These are phyloP conservation scores for Cutaneotrichosporon cavernicola DNA, from an alignment of 1,284 basidiomycete species.

Conservation along the genomic window DNA sequence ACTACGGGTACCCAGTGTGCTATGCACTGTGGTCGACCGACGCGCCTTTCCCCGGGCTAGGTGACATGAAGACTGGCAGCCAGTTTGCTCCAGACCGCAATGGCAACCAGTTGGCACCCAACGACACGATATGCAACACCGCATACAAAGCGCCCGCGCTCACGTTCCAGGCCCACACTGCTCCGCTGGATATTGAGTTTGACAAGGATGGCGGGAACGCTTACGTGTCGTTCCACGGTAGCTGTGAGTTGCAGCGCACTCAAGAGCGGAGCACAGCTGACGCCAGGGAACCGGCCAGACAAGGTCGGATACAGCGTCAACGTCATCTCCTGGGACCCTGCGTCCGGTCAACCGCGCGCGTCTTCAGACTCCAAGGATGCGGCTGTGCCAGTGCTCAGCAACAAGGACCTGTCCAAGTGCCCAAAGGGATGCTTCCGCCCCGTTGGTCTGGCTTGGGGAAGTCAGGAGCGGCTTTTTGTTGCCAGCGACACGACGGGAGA, in stretches of 20 bases:
- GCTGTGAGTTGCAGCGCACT: conserved; percentile 14
- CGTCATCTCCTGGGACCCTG: conserved; percentile 6
- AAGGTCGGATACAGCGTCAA: conserved; percentile 17
- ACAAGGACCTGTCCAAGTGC: conserved; percentile 14
- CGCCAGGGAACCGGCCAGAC: conserved; percentile 17
- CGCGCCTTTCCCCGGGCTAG: conserved; percentile 9
- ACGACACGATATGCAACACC: conserved; percentile 12
- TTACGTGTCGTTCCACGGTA: conserved; percentile 19
- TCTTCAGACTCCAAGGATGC: conserved; percentile 4
- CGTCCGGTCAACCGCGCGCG: conserved; percentile 8
- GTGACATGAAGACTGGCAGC: conserved; percentile 12
- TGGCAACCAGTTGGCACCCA: not conserved
- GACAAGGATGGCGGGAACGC: conserved; percentile 12
- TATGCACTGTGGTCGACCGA: conserved; percentile 16
- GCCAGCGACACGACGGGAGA: conserved; percentile 22
- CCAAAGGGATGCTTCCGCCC: conserved; percentile 20
- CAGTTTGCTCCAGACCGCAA: conserved; percentile 13
- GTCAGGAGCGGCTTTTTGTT: conserved; percentile 14
- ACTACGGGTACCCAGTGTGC: conserved; percentile 22
- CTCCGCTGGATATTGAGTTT: conserved; percentile 23
- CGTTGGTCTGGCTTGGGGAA: conserved; percentile 20
- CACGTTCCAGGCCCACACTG: conserved; percentile 21
- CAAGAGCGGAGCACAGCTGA: not conserved
- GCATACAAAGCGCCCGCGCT: conserved; percentile 7
- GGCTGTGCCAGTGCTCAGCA: conserved; percentile 7